A percentile compares a stretch with the other conserved stretches of the same genome.
phyloP scores from a whole-genome alignment of 2,329 filamentous ascomycete species.

The Talaromyces islandicus region DNA sequence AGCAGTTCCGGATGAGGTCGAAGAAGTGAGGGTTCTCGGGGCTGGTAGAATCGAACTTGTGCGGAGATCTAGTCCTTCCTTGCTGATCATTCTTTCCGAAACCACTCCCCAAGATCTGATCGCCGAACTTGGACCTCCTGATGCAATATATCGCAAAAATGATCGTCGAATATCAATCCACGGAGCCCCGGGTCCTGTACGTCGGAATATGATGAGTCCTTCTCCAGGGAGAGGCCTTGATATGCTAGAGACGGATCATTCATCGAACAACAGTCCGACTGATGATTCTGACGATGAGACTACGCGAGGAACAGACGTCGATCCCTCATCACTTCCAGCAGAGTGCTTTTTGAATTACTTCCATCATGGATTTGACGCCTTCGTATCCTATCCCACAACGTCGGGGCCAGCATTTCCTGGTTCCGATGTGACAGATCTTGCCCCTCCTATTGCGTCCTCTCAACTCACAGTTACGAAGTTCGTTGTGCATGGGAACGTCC shows the following conservation, averaged over 20 bases:
- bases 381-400: slow-evolving; percentile 71
- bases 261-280: slow-evolving; percentile 64
- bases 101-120: slow-evolving; percentile 90
- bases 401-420: slow-evolving; percentile 60
- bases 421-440: slow-evolving; percentile 26
- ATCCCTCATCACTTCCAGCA: slow-evolving; percentile 44
- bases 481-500: slow-evolving; percentile 90
- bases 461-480: slow-evolving; percentile 82
- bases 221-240: slow-evolving; percentile 32
- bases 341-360: slow-evolving; percentile 96
- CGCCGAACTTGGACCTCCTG: slow-evolving; percentile 83
- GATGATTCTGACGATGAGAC: slow-evolving; percentile 61
- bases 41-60: slow-evolving; percentile 72
- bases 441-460: slow-evolving; percentile 36
- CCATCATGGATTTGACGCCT: slow-evolving; percentile 85
- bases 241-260: slow-evolving; percentile 65
- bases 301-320: slow-evolving; percentile 52
- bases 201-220: slow-evolving; percentile 29
- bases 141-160: slow-evolving; percentile 88
- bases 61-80: slow-evolving; percentile 60
- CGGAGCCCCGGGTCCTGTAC: slow-evolving; percentile 26
- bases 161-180: slow-evolving; percentile 87
- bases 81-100: slow-evolving; percentile 71
- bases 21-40: slow-evolving; percentile 70
- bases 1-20: slow-evolving; percentile 80